These are phyloP conservation scores for Onygenales sp. DNA, from an alignment of 2,329 filamentous ascomycete species.

Conservation along the genomic window DNA sequence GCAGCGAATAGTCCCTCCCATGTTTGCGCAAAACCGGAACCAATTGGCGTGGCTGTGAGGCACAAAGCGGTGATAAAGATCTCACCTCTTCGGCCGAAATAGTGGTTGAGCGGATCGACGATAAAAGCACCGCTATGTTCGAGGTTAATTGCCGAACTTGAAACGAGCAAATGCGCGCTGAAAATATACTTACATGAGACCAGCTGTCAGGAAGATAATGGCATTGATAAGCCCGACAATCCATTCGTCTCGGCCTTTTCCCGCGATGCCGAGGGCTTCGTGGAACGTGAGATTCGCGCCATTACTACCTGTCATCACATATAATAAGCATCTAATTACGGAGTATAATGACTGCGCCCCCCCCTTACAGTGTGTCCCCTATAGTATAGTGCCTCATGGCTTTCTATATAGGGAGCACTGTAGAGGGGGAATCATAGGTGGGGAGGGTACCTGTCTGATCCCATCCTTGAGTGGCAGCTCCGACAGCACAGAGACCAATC, in stretches of 20 bases:
- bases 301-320: conserved; percentile 15
- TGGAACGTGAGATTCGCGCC: conserved; percentile 37
- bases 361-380: no score
- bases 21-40: conserved; percentile 25
- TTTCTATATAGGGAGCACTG: no score
- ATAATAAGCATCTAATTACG: no score
- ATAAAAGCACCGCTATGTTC: conserved; percentile 19
- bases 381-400: no score
- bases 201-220: conserved; percentile 31
- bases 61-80: conserved; percentile 28
- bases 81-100: conserved; percentile 16
- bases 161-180: conserved; percentile 4
- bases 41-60: conserved; percentile 28
- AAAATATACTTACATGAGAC: conserved; percentile 23
- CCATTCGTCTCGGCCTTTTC: conserved; percentile 25
- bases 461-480: conserved; percentile 36
- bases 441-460: conserved; percentile 26
- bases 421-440: no score
- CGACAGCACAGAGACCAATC: conserved; percentile 32
- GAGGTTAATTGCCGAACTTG: background rate
- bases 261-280: conserved; percentile 22
- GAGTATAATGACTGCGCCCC: no score
- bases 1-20: conserved; percentile 27
- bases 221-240: conserved; percentile 37
- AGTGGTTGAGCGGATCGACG: conserved; percentile 29